These are phyloP conservation scores for Nevesoporus exiguus DNA, from an alignment of 768 basidiomycete species.

Conservation along the genomic window DNA sequence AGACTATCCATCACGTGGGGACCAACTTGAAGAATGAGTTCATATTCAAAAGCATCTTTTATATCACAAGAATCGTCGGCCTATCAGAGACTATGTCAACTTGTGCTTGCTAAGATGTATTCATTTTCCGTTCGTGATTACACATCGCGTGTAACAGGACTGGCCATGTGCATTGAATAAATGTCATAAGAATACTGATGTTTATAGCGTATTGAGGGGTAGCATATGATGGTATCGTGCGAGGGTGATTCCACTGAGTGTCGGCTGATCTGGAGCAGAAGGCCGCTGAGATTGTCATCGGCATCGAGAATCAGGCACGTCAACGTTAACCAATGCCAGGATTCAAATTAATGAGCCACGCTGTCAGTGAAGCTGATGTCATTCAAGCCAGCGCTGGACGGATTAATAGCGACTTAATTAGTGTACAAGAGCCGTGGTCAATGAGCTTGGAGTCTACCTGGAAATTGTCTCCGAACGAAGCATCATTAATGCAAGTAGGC, in stretches of 20 bases:
- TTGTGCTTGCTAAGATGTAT: neutral
- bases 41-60: no score
- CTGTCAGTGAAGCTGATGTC: no score
- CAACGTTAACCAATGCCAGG: no score
- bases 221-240: neutral
- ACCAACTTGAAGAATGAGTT: no score
- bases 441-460: neutral
- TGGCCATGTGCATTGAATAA: conserved; percentile 1
- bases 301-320: no score
- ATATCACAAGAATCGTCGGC: no score
- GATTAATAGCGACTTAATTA: no score
- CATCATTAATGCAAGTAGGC: neutral
- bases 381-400: no score
- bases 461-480: neutral
- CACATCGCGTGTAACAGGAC: conserved; percentile 11
- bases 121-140: conserved; percentile 4
- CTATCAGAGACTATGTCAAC: neutral
- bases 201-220: neutral
- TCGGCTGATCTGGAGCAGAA: no score
- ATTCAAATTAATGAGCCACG: no score
- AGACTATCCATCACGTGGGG: no score
- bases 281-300: no score
- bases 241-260: neutral
- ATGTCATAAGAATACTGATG: conserved; percentile 2
- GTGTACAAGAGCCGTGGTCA: neutral